Evolutionary conservation across 495 filamentous ascomycete species (phyloP), one percentile per base, ranked within the genome.

Genomic region (Hypoxylon perforatum): DNA sequence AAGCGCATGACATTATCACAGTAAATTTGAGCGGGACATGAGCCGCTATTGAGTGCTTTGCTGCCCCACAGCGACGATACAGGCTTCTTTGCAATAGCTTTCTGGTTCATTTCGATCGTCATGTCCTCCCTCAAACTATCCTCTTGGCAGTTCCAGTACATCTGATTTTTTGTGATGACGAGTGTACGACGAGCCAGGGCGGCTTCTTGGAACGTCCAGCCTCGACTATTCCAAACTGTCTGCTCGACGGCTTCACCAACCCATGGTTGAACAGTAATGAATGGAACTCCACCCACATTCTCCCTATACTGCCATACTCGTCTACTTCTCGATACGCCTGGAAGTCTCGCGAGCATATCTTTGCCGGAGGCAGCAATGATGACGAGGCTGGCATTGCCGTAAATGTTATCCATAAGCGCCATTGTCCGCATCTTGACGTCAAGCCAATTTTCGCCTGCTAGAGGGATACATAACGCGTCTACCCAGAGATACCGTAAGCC

Each of bases 151-250:
- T 57, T 28, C n/a, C 23, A 63, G 23, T 63, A 63, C 7, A 57
- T 23, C 46, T 58, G 60, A 19, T 35, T 8, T 8, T 19, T 21
- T n/a, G 30, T 46, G 10, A 63, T 14, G 19, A 60, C 41, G 15
- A 63, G n/a, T 14, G 25, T 22, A 4, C 60, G 54, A 8, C 5
- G 35, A 6, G 60, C 53, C 22, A 63, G 28, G 11, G 22, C 10
- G 10, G 42, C 50, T 45, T 63, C 60, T 30, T 63, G 60, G 19
- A 42, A 63, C 38, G 60, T 63, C 60, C 60, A 63, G 10, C 60
- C 60, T 35, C 60, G 49, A 58, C 14, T 46, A 18, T 63, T 46
- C 60, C 52, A 63, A 33, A 9, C 41, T 4, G 50, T 51, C 22
- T 12, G 10, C 15, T 14, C 25, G 2, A 55, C 28, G 10, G 9